Conservation (phyloP, 176 grass and related monocot genomes). For the Pontederia crassipes region DNA sequence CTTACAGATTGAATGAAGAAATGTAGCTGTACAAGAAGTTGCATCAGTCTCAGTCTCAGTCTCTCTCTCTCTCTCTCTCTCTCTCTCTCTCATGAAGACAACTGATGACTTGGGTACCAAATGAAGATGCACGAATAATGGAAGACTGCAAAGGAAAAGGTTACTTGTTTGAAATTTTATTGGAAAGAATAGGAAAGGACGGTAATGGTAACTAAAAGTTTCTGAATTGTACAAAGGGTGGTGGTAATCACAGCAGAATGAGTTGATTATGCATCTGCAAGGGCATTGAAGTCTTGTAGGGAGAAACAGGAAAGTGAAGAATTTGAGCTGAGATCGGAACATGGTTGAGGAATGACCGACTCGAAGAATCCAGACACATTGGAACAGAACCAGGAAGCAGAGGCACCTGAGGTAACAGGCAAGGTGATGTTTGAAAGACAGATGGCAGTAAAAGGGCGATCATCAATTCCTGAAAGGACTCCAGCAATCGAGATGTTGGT, state of each 20-base stretch:
- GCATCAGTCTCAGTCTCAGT: background rate
- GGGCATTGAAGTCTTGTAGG: slow-evolving; percentile 28
- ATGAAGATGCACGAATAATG: background rate
- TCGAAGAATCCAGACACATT: slow-evolving; percentile 64
- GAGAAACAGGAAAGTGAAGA: slow-evolving; percentile 52
- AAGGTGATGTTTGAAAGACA: slow-evolving; percentile 63
- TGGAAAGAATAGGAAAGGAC: slow-evolving; percentile 2
- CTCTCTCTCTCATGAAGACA: too few species aligned
- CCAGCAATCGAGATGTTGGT: slow-evolving; percentile 54
- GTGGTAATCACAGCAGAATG: background rate
- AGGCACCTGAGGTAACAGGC: slow-evolving; percentile 17
- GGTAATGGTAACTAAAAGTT: background rate
- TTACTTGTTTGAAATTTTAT: background rate
- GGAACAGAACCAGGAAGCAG: slow-evolving; percentile 55
- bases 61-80: background rate
- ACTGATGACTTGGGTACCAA: background rate
- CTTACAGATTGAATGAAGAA: background rate
- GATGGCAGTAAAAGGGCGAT: slow-evolving; percentile 45
- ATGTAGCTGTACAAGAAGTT: background rate
- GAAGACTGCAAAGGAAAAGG: background rate
- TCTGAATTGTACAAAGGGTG: background rate
- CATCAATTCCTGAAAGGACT: slow-evolving; percentile 53
- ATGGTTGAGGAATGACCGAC: slow-evolving; percentile 52
- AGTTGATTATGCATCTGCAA: slow-evolving; percentile 33
- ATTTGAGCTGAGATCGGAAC: slow-evolving; percentile 46